A percentile compares a stretch with the other conserved stretches of the same genome.
Evolutionary conservation across 768 basidiomycete genomes (phyloP).

Genomic region (Boletus subparvulus): DNA sequence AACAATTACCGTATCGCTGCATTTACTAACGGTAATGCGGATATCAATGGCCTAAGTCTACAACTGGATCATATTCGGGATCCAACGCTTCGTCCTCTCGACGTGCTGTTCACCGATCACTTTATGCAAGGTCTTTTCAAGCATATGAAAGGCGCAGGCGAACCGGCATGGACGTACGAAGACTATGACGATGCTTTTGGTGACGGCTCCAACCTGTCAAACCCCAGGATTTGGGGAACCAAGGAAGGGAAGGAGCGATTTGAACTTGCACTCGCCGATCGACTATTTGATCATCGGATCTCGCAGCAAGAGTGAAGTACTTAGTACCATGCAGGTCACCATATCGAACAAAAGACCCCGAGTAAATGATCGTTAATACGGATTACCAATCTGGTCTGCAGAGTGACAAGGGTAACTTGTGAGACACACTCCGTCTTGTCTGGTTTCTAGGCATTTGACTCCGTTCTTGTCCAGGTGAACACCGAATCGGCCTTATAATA

Average conservation of each 20-base stretch:
- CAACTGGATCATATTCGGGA: background rate
- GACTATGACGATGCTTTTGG: background rate
- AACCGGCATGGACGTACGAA: background rate
- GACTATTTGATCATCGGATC: background rate
- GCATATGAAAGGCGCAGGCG: background rate
- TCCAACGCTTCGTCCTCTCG: background rate
- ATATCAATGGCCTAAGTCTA: background rate
- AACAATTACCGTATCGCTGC: background rate
- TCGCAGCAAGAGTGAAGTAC: no score
- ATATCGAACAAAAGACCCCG: constrained; percentile 2
- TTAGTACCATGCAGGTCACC: background rate
- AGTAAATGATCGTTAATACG: background rate
- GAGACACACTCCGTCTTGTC: constrained; percentile 15
- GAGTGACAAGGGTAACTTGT: constrained; percentile 3
- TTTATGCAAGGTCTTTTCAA: background rate
- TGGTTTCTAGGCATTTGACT: background rate
- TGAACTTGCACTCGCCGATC: background rate
- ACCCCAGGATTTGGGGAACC: background rate
- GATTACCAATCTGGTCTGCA: background rate
- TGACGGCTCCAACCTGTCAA: background rate
- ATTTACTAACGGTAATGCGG: background rate
- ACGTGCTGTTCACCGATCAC: background rate
- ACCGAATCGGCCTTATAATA: constrained; percentile 14
- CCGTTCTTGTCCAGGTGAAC: constrained; percentile 14
- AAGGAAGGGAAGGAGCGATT: background rate